Evolutionary conservation across 352 stramenopile genomes (phyloP), one percentile per base, ranked within the genome.

Genomic region (Phytophthora cryptogea): DNA sequence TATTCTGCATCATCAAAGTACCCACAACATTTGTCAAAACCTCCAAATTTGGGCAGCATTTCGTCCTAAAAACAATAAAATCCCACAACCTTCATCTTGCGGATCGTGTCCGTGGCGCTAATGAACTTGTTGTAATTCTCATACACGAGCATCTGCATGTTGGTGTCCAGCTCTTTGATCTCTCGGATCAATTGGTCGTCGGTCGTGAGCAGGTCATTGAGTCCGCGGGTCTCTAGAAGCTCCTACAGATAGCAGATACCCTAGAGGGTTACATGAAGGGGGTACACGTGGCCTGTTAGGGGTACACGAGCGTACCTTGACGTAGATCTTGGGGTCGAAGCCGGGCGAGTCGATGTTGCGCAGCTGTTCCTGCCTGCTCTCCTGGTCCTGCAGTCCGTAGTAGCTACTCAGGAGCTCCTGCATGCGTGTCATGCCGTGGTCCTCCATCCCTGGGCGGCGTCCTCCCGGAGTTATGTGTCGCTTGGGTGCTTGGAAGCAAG

Each of bases 101-200:
- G 89, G 73, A 99, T 99, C 48, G 97, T 99, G 76, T 99, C 97
- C 1, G 98, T 99, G 31, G 97, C 97, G 66, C 92, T 97, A 66
- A 99, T 99, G 69, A 99, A 99, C 73, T 99, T 99, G 77, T 97
- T 98, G 86, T 99, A 99, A 76, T 99, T 99, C 65, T 99, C 98
- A 71, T 99, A 99, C 17, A 99, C 98, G 39, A 99, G 82, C 74
- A 98, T 99, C 80, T 99, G 98, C 97, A 99, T 99, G 49, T 97
- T 98, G 17, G 90, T 98, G 74, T 99, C 97, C 14, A 99, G 82
- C 32, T 95, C 92, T 62, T 98, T 97, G 50, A 97, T 94, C 73
- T 98, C 80, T 53, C 72, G 67, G 55, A 94, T 94, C 31, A 96
- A 68, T 50, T 83, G 72, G 52, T 93, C 81, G 63, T 95, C 86